Evolutionary conservation across 441 rosid genomes (phyloP).

Genomic region (Raphanus hybrid): DNA sequence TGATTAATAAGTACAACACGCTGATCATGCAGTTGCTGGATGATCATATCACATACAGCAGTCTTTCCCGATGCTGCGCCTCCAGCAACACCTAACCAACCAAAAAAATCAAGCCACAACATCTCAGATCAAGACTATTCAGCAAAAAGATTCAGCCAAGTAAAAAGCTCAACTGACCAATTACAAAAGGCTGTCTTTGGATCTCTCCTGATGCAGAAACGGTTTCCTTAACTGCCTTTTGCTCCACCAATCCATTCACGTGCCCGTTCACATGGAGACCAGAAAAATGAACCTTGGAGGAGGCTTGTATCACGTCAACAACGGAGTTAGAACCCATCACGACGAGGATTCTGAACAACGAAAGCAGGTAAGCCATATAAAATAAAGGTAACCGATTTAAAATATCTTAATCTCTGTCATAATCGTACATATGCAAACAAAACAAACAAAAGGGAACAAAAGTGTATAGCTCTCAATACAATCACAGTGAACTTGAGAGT

Average conservation of each 20-base stretch:
- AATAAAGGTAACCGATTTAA: neutral
- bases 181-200: slow-evolving; percentile 86
- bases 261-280: slow-evolving; percentile 60
- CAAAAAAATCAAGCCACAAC: slow-evolving; percentile 14
- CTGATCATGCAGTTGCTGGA: slow-evolving; percentile 99
- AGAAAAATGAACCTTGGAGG: slow-evolving; percentile 86
- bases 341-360: slow-evolving; percentile 17
- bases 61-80: slow-evolving; percentile 99
- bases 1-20: slow-evolving; percentile 96
- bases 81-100: slow-evolving; percentile 87
- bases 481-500: slow-evolving; percentile 4
- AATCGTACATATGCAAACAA: slow-evolving; percentile 30
- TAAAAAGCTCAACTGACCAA: slow-evolving; percentile 51
- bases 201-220: slow-evolving; percentile 57
- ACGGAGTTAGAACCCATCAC: slow-evolving; percentile 39
- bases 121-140: slow-evolving; percentile 34
- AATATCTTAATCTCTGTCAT: slow-evolving; percentile 21
- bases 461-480: neutral
- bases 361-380: neutral
- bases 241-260: slow-evolving; percentile 60
- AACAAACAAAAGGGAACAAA: neutral
- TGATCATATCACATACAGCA: slow-evolving; percentile 97
- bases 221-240: slow-evolving; percentile 51
- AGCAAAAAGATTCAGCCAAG: neutral
- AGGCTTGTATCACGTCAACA: slow-evolving; percentile 32